These are phyloP conservation scores for Trifolium fragiferum DNA, from an alignment of 306 rosid species.

Conservation along the genomic window DNA sequence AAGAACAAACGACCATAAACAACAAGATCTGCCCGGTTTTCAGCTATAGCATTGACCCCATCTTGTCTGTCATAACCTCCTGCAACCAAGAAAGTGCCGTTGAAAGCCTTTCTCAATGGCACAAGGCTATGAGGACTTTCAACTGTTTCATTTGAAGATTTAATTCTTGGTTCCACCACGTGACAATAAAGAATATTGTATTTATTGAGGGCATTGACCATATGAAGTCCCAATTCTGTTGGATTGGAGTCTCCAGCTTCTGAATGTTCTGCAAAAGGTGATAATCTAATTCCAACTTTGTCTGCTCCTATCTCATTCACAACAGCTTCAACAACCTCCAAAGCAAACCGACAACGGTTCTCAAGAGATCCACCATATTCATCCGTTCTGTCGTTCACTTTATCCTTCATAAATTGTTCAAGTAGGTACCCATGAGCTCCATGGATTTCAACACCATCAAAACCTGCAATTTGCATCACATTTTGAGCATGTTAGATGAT, in stretches of 20 bases:
- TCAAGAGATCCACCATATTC: conserved; percentile 21
- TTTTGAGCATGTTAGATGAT: background rate
- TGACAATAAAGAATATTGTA: background rate
- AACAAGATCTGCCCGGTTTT: background rate
- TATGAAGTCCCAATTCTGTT: background rate
- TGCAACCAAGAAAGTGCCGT: background rate
- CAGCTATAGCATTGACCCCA: background rate
- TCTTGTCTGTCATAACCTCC: background rate
- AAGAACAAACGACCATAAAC: background rate
- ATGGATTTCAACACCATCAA: background rate
- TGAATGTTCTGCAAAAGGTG: background rate
- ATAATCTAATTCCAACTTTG: background rate
- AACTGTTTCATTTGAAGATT: no score
- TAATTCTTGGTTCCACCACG: background rate
- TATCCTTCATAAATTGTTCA: conserved; percentile 48
- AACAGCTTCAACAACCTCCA: conserved; percentile 40
- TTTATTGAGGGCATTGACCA: background rate
- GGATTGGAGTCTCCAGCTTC: background rate
- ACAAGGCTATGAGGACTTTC: background rate
- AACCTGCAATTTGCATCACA: background rate
- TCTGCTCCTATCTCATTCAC: background rate
- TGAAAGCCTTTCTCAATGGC: background rate
- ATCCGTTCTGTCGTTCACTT: conserved; percentile 63
- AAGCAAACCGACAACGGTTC: background rate
- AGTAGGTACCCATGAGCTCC: background rate